Evolutionary conservation across 2,329 filamentous ascomycete genomes (phyloP).

Genomic region (Aureobasidium subglaciale): DNA sequence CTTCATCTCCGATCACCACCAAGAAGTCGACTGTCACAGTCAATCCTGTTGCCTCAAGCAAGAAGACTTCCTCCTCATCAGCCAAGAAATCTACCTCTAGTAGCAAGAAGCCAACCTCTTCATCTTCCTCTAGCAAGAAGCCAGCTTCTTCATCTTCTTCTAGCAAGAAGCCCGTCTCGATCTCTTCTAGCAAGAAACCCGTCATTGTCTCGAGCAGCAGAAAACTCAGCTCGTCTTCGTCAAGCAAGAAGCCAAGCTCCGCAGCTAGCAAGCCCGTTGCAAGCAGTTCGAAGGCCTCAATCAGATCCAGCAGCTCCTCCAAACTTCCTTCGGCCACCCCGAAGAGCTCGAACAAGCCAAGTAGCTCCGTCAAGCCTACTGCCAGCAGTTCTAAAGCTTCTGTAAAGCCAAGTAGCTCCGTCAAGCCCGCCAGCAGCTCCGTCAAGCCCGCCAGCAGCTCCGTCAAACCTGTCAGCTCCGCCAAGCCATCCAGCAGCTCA

Average conservation of each 20-base stretch:
- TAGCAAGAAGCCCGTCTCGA: background rate
- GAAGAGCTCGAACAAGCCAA: background rate
- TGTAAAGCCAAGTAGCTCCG: background rate
- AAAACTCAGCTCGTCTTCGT: background rate
- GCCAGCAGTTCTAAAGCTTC: background rate
- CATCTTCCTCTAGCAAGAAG: background rate
- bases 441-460: background rate
- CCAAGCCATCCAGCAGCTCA: background rate
- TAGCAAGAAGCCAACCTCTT: background rate
- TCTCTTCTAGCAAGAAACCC: too few species aligned
- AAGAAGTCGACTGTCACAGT: slow-evolving; percentile 1
- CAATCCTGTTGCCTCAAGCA: background rate
- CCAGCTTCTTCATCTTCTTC: background rate
- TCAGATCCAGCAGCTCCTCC: background rate
- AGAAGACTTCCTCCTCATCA: background rate
- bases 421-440: background rate
- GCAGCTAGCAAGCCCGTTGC: background rate
- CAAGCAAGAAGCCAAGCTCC: background rate
- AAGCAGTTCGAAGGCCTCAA: background rate
- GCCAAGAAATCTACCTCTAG: background rate
- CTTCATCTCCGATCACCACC: background rate
- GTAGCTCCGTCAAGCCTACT: background rate
- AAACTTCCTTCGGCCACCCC: background rate
- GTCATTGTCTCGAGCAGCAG: background rate
- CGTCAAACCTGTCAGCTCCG: background rate